These are phyloP conservation scores for Strobilomyces dryophilus DNA, from an alignment of 768 basidiomycete genomes.

Conservation along the genomic window DNA sequence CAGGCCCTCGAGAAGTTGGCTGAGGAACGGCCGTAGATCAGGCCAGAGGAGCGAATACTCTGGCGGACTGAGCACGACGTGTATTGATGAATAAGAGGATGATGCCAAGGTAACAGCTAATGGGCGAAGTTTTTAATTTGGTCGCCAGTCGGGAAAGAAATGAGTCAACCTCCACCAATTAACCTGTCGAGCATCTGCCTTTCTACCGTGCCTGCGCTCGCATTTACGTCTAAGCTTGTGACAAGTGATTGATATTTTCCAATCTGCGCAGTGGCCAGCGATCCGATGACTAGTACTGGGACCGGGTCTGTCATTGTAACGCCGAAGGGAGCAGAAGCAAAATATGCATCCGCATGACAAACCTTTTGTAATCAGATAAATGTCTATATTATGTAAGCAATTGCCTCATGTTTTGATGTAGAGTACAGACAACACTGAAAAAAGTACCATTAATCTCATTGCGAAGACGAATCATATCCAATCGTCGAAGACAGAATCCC, in stretches of 20 bases:
- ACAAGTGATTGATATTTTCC: constrained; percentile 75
- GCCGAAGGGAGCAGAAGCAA: neutral
- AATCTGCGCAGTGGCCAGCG: constrained; percentile 70
- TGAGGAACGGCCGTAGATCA: constrained; percentile 51
- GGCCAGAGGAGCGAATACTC: constrained; percentile 61
- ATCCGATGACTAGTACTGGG: constrained; percentile 69
- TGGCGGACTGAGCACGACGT: constrained; percentile 57
- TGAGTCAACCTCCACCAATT: constrained; percentile 63
- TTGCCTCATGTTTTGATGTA: neutral
- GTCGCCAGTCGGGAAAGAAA: constrained; percentile 1
- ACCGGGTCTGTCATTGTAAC: constrained; percentile 40
- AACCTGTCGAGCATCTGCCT: constrained; percentile 80
- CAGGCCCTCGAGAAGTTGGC: constrained; percentile 57
- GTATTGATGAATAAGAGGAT: constrained; percentile 58
- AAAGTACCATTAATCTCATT: neutral
- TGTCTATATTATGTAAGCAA: constrained; percentile 19
- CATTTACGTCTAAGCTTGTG: constrained; percentile 48
- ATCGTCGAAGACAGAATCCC: neutral
- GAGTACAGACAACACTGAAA: constrained; percentile 6
- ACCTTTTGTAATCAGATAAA: constrained; percentile 1
- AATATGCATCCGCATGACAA: constrained; percentile 1
- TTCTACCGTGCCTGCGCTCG: constrained; percentile 48
- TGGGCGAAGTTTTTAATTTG: constrained; percentile 1
- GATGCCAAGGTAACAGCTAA: constrained; percentile 56
- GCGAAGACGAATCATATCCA: constrained; percentile 5